Evolutionary conservation across 192 early-diverging fungal genomes (phyloP).

Genomic region (Coemansia sp.): DNA sequence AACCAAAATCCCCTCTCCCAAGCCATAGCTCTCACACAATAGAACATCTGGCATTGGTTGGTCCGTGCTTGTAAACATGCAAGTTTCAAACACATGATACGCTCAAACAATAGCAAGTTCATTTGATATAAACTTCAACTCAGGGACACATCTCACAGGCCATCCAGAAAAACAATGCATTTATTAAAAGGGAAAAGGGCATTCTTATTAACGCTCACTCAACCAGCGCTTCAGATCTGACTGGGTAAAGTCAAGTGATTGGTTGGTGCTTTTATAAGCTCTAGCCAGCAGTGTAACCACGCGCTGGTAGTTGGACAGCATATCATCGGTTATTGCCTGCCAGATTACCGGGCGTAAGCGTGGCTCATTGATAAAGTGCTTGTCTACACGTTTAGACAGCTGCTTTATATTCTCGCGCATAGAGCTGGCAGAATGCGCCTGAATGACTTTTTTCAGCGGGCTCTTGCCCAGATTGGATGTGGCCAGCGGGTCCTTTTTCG

Average conservation of each 20-base stretch:
- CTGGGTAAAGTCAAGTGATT: constrained; percentile 80
- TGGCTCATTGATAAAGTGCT: constrained; percentile 86
- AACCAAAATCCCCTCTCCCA: no score
- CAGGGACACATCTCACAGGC: no score
- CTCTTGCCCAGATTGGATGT: constrained; percentile 71
- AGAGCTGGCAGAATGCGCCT: constrained; percentile 79
- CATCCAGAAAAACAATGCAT: no score
- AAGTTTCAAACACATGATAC: no score
- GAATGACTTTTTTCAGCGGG: constrained; percentile 79
- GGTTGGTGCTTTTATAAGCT: constrained; percentile 82
- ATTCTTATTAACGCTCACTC: constrained; percentile 47
- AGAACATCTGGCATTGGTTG: no score
- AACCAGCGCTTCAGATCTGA: constrained; percentile 51
- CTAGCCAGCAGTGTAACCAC: constrained; percentile 78
- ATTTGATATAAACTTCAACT: no score
- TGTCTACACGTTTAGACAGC: constrained; percentile 89
- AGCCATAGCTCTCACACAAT: no score
- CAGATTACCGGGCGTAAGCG: constrained; percentile 85
- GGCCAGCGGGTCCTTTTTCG: constrained; percentile 61
- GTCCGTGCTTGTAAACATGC: no score
- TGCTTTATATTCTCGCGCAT: constrained; percentile 67
- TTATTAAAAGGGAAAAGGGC: no score
- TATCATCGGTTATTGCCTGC: constrained; percentile 86
- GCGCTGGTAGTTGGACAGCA: constrained; percentile 71
- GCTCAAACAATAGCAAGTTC: no score